These are phyloP conservation scores for Curvularia verruculosa DNA, from an alignment of 2,329 filamentous ascomycete species.

Conservation along the genomic window DNA sequence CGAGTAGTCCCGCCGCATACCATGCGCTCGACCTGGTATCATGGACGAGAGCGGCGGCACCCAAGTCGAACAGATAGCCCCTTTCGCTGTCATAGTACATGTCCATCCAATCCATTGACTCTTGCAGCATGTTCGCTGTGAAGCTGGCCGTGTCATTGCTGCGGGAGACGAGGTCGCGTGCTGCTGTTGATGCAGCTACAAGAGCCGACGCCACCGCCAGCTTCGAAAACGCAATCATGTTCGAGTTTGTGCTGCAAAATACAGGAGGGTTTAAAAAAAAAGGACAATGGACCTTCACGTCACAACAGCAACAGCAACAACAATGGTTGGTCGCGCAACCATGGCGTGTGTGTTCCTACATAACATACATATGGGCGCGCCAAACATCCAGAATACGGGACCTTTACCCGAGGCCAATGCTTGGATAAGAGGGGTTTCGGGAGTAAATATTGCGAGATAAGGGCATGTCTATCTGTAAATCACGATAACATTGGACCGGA, in stretches of 20 bases:
- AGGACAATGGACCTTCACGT: background rate
- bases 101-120: constrained; percentile 64
- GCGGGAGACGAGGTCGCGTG: constrained; percentile 12
- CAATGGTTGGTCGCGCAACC: background rate
- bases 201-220: constrained; percentile 21
- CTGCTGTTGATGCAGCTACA: constrained; percentile 14
- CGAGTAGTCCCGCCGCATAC: constrained; percentile 65
- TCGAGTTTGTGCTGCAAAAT: background rate
- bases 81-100: constrained; percentile 59
- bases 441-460: constrained; percentile 9
- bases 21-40: constrained; percentile 64
- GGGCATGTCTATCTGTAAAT: constrained; percentile 1
- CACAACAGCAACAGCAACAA: background rate
- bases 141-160: constrained; percentile 28
- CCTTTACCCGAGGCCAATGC: constrained; percentile 5
- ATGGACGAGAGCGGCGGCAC: constrained; percentile 57
- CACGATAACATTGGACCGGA: constrained; percentile 4
- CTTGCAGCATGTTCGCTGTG: constrained; percentile 36
- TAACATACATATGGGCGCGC: background rate
- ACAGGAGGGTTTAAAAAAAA: background rate
- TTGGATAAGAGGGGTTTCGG: constrained; percentile 10
- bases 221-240: constrained; percentile 17
- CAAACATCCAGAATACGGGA: constrained; percentile 3
- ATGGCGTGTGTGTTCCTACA: constrained; percentile 1
- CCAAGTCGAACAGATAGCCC: constrained; percentile 61